Evolutionary conservation across 1,139 yeast species (phyloP).

Genomic region (Torulaspora globosa): DNA sequence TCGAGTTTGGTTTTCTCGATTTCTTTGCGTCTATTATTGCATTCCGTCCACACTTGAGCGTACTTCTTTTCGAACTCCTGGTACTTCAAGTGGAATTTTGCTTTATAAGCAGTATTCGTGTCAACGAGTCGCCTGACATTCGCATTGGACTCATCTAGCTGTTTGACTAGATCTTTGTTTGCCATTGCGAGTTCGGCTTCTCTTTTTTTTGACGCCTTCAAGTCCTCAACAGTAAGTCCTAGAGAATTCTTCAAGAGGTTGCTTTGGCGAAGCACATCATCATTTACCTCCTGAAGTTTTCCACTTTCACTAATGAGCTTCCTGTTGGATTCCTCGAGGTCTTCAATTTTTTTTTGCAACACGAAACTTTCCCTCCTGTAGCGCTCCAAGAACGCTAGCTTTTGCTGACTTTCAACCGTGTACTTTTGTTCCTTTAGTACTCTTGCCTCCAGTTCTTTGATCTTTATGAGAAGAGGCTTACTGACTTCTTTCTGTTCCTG

Average conservation of each 20-base stretch:
- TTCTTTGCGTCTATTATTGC: slow-evolving; percentile 5
- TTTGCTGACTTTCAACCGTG: background rate
- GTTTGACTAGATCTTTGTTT: background rate
- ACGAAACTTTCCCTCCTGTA: slow-evolving; percentile 4
- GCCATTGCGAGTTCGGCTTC: background rate
- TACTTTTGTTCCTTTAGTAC: slow-evolving; percentile 1
- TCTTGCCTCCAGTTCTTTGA: slow-evolving; percentile 1
- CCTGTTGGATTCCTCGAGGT: slow-evolving; percentile 3
- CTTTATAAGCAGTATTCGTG: slow-evolving; percentile 1
- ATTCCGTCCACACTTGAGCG: slow-evolving; percentile 1
- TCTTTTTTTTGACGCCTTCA: background rate
- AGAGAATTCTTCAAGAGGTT: background rate
- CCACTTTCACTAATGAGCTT: background rate
- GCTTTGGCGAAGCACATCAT: background rate
- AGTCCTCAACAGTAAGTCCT: background rate
- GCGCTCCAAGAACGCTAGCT: slow-evolving; percentile 2
- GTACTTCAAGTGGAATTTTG: slow-evolving; percentile 1
- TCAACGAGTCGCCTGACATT: slow-evolving; percentile 2
- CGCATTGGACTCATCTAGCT: background rate
- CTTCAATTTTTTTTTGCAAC: slow-evolving; percentile 1
- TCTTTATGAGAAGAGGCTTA: slow-evolving; percentile 1
- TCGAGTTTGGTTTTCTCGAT: slow-evolving; percentile 2
- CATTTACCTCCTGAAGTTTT: slow-evolving; percentile 1
- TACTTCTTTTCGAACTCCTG: slow-evolving; percentile 1
- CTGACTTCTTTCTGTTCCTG: slow-evolving; percentile 2